Conservation (phyloP, 805 yeast species). For the Brettanomyces anomalus region DNA sequence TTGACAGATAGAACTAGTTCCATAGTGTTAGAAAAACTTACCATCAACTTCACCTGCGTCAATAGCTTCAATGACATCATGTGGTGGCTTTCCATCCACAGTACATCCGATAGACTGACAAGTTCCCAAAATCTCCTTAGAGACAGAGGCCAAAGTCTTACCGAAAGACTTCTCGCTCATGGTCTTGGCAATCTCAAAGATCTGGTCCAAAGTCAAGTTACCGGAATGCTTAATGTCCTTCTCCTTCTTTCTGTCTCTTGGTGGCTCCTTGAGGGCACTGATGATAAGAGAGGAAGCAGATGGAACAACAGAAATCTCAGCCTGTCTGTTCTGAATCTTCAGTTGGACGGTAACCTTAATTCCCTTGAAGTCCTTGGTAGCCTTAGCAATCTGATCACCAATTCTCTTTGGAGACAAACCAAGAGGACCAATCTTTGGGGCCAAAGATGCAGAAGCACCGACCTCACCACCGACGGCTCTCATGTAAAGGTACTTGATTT, state of each 20-base stretch:
- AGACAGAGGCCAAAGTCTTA: constrained; percentile 91
- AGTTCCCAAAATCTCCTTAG: constrained; percentile 99
- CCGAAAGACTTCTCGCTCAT: constrained; percentile 98
- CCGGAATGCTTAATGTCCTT: constrained; percentile 99
- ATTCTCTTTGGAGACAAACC: constrained; percentile 99
- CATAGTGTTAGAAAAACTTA: constrained; percentile 27
- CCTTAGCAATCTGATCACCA: constrained; percentile 99
- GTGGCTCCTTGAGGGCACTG: constrained; percentile 98
- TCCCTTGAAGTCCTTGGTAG: constrained; percentile 98
- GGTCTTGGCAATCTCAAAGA: constrained; percentile 93
- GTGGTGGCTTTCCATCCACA: constrained; percentile 99
- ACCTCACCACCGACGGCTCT: constrained; percentile 99
- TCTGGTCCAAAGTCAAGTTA: constrained; percentile 95
- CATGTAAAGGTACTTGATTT: constrained; percentile 96
- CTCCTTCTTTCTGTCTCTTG: constrained; percentile 99
- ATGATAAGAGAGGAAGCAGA: constrained; percentile 98
- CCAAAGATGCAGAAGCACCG: constrained; percentile 98
- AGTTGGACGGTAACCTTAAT: constrained; percentile 98
- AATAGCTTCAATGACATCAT: constrained; percentile 96
- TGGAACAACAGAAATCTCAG: constrained; percentile 97
- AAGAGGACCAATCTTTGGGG: constrained; percentile 99
- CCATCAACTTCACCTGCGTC: constrained; percentile 95
- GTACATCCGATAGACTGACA: constrained; percentile 99
- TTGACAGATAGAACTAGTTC: constrained; percentile 9
- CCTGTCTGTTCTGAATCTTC: constrained; percentile 99